These are phyloP conservation scores for Bidens hawaiensis DNA, from an alignment of 140 eudicot genomes.

Conservation along the genomic window DNA sequence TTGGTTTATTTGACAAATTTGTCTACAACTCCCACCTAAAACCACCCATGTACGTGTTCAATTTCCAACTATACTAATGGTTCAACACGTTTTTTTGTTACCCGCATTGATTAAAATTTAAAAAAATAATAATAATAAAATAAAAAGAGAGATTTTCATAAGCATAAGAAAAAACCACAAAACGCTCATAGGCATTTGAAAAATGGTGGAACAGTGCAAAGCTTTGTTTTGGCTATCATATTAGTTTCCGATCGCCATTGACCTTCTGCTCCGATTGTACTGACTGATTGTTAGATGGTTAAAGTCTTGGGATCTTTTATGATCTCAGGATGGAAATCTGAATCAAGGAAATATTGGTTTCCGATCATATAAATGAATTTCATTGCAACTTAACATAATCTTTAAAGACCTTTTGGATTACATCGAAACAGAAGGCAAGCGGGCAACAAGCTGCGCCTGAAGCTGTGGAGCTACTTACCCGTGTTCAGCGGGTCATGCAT, in stretches of 20 bases:
- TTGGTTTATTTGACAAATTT: constrained; percentile 5
- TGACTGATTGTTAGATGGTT: too few species aligned
- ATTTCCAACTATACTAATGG: neutral
- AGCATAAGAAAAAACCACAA: neutral
- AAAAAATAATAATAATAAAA: neutral
- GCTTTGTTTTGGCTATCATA: too few species aligned
- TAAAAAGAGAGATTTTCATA: too few species aligned
- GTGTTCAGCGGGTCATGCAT: too few species aligned
- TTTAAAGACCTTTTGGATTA: too few species aligned
- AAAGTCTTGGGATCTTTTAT: too few species aligned
- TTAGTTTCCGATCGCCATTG: too few species aligned
- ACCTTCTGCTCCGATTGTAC: too few species aligned
- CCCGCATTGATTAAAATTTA: neutral
- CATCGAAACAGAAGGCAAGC: too few species aligned
- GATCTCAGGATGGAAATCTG: too few species aligned
- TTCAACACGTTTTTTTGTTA: neutral
- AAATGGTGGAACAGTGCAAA: neutral
- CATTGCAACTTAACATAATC: neutral
- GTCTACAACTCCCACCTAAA: constrained; percentile 4
- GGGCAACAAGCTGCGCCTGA: too few species aligned
- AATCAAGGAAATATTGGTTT: neutral
- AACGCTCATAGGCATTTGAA: neutral
- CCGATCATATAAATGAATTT: neutral
- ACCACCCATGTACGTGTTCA: neutral
- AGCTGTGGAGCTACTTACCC: too few species aligned